A percentile compares a stretch with the other conserved stretches of the same genome.
phyloP scores from a whole-genome alignment of 495 filamentous ascomycete genomes.

The Daldinia vernicosa region DNA sequence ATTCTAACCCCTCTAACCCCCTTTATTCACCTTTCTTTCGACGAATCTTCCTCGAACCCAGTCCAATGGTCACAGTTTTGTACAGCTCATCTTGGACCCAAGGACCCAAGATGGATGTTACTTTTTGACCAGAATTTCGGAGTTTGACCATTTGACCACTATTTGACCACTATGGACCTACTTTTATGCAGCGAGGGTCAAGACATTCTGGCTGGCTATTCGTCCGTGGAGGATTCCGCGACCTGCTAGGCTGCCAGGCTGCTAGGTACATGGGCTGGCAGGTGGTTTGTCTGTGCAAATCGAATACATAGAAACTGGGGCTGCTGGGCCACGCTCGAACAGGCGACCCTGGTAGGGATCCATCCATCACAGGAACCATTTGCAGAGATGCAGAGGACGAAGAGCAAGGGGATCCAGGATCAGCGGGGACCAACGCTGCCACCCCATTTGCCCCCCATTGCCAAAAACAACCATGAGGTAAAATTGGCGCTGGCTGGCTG shows the following conservation, averaged over 20 bases:
- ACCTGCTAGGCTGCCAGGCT: neutral
- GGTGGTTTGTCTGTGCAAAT: slow-evolving; percentile 25
- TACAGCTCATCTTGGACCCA: slow-evolving; percentile 13
- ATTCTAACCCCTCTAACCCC: slow-evolving; percentile 19
- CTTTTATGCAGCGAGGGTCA: slow-evolving; percentile 6
- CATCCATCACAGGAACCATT: slow-evolving; percentile 39
- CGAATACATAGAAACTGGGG: slow-evolving; percentile 10
- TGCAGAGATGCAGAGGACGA: slow-evolving; percentile 23
- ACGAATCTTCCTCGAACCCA: slow-evolving; percentile 17
- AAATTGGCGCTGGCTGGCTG: slow-evolving; percentile 40
- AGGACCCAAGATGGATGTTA: slow-evolving; percentile 8
- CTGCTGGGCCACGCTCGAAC: slow-evolving; percentile 10
- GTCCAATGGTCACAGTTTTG: neutral
- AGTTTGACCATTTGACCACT: slow-evolving; percentile 7
- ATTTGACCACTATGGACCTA: slow-evolving; percentile 4
- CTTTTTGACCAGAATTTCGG: slow-evolving; percentile 18
- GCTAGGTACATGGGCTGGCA: no score
- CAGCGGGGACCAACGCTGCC: slow-evolving; percentile 34
- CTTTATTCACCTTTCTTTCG: slow-evolving; percentile 28
- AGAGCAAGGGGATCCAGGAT: slow-evolving; percentile 32
- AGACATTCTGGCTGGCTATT: slow-evolving; percentile 17
- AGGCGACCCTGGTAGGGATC: slow-evolving; percentile 24
- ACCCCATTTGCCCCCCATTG: slow-evolving; percentile 35
- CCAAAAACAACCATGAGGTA: slow-evolving; percentile 42
- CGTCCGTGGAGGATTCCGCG: slow-evolving; percentile 19